Conservation (phyloP, 768 basidiomycete species). For the Russula earlei region DNA sequence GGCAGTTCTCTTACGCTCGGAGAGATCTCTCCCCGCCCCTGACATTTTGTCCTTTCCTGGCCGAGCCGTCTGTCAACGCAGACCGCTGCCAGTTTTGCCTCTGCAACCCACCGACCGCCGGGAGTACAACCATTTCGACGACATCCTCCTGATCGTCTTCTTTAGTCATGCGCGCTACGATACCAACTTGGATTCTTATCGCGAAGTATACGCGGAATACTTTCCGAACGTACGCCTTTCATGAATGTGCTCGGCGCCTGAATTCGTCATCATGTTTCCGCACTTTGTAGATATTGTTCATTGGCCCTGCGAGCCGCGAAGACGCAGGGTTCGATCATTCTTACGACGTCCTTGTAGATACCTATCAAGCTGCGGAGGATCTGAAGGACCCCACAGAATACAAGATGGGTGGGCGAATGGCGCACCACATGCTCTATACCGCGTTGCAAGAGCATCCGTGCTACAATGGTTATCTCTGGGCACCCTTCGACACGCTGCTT, state of each 20-base stretch:
- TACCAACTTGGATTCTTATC: conserved; percentile 37
- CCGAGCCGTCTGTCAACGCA: conserved; percentile 21
- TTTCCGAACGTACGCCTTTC: conserved; percentile 38
- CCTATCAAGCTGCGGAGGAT: conserved; percentile 38
- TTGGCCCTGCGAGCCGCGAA: conserved; percentile 39
- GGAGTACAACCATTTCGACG: conserved; percentile 31
- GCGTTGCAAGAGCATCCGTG: conserved; percentile 35
- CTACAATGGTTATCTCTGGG: conserved; percentile 45
- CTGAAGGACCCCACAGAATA: conserved; percentile 29
- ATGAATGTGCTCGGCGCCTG: neutral
- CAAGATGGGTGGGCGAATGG: conserved; percentile 42
- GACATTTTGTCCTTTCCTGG: conserved; percentile 1
- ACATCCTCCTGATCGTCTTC: conserved; percentile 39
- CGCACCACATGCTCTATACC: conserved; percentile 45
- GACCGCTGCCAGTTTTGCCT: conserved; percentile 20
- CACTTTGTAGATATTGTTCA: conserved; percentile 34
- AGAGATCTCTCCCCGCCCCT: neutral
- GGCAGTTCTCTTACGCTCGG: neutral
- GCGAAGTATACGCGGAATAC: conserved; percentile 37
- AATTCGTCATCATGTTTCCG: neutral
- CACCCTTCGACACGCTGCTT: conserved; percentile 41
- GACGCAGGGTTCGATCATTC: conserved; percentile 40
- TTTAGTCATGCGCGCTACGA: conserved; percentile 42
- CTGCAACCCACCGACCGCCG: conserved; percentile 11
- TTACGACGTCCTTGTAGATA: conserved; percentile 41